Base-by-base conservation (phyloP, 1,284 basidiomycete species). In the Malassezia equina region DNA sequence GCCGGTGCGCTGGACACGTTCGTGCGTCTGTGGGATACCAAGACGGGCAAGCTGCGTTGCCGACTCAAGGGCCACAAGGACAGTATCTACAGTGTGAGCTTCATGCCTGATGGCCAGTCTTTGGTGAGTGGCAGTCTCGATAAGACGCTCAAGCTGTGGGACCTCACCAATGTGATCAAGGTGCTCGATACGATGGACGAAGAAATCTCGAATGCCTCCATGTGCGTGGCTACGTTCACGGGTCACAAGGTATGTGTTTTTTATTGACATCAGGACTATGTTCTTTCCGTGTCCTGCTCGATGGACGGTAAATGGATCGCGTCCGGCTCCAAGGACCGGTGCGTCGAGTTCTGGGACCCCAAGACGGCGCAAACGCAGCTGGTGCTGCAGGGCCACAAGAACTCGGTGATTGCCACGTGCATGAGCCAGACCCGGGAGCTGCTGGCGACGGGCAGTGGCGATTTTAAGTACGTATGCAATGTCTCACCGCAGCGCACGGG, bases 381-480 rank as follows among this genome's bases (percentile, higher is more conserved):
- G 63, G 84, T 88, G 78, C 77, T 93, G 7, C 86, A 89, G 75
- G 88, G 88, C 2, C 88, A 91, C 76, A 90, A 88, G 76, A 90
- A 90, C 73, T 85, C 84, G 80, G 88, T 90, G 58, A 90, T 90
- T 63, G 86, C 86, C 21, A 86, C 90, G 68, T 85, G 88, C 67
- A 77, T 90, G 41, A 85, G 84, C 61, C 83, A 84, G 7, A 79
- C 81, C 23, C 85, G 85, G 15, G 83, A 82, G 41, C 78, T 86
- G 44, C 77, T 91, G 39, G 88, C 87, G 3, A 89, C 87, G 5
- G 89, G 88, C 21, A 86, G 84, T 73, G 89, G 89, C 12, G 89
- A 93, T 75, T 86, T 84, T 78, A 82, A 71, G 47, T 51, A 40
- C 28, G 48, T 56, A 4, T 23, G 15, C 13, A 15, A 17, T 21